phyloP scores from a whole-genome alignment of 495 filamentous ascomycete species.

The Neurospora tetraspora region DNA sequence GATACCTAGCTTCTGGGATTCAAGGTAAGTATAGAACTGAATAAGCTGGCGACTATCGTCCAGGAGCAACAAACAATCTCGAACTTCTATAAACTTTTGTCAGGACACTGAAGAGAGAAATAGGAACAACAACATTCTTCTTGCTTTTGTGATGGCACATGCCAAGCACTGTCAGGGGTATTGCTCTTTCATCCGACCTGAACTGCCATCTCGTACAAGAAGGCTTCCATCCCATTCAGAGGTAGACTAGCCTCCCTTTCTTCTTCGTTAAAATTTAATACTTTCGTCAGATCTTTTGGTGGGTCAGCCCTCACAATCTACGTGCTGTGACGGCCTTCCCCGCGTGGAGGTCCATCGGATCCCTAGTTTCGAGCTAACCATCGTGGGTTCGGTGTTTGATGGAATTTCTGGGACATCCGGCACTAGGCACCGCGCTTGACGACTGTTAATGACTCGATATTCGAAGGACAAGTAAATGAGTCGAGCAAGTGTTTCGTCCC shows the following conservation, averaged over 20 bases:
- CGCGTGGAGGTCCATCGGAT: background rate
- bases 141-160: background rate
- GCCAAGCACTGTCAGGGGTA: background rate
- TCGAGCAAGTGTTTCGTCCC: background rate
- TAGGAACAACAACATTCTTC: background rate
- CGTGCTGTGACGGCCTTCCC: background rate
- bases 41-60: background rate
- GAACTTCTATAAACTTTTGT: background rate
- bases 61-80: background rate
- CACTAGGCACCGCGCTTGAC: background rate
- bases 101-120: background rate
- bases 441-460: background rate
- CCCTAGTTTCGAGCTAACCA: background rate
- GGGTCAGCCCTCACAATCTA: background rate
- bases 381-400: background rate
- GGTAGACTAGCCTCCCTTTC: background rate
- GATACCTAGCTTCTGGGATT: background rate
- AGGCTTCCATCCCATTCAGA: background rate
- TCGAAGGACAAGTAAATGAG: background rate
- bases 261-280: background rate
- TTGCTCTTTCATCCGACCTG: background rate
- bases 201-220: background rate
- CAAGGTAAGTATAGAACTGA: background rate
- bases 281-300: background rate
- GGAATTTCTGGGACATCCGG: background rate